Evolutionary conservation across 2,329 filamentous ascomycete genomes (phyloP).

Genomic region (Geoglossum cookeanum): DNA sequence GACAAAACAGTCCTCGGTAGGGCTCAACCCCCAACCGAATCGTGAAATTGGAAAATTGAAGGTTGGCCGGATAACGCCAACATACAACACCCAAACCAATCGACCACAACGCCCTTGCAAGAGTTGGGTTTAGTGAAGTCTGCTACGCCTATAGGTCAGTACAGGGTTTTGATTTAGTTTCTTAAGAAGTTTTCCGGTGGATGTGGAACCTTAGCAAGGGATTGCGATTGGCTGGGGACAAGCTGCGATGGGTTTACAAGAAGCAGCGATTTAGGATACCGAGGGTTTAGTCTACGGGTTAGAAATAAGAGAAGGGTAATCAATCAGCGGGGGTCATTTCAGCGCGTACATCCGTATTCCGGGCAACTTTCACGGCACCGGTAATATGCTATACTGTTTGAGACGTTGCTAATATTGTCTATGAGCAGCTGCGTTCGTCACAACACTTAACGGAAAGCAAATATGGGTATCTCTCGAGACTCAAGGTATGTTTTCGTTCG

Average conservation of each 20-base stretch:
- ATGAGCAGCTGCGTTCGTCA: conserved; percentile 2
- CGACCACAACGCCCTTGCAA: background rate
- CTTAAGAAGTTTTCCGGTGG: background rate
- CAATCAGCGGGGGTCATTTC: background rate
- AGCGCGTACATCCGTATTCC: too few species aligned
- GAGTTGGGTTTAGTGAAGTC: background rate
- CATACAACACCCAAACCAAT: background rate
- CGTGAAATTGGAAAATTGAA: background rate
- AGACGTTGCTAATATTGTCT: background rate
- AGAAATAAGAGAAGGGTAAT: background rate
- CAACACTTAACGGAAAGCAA: background rate
- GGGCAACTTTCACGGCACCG: too few species aligned
- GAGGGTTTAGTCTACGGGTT: background rate
- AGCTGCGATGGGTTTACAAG: background rate
- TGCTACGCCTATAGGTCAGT: background rate
- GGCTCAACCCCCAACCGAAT: background rate
- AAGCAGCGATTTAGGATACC: background rate
- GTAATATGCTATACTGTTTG: too few species aligned
- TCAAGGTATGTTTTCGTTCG: conserved; percentile 53
- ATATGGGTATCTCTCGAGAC: conserved; percentile 6
- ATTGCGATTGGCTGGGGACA: background rate
- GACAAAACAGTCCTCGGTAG: conserved; percentile 1
- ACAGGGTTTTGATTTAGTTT: background rate
- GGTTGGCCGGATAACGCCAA: background rate
- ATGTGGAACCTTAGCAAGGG: background rate